Evolutionary conservation across 106 monocot genomes (phyloP).

Genomic region (Xerophyta viscosa): DNA sequence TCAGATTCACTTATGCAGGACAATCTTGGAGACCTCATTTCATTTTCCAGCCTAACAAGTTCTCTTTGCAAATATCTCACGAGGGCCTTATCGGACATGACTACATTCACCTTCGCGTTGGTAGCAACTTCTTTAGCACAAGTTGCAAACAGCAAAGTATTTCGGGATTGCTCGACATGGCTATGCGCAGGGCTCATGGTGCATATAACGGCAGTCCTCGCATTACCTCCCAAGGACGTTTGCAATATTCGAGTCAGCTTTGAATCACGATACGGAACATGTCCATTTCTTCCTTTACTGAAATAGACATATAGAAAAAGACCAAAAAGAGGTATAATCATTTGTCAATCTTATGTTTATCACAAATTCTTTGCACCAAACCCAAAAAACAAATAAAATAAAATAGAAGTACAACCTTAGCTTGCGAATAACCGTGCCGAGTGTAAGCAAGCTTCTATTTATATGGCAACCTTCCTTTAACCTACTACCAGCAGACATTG

Average conservation of each 20-base stretch:
- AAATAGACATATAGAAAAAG: too few relatives aligned
- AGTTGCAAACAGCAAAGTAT: constrained; percentile 61
- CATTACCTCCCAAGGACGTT: constrained; percentile 57
- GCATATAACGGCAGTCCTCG: constrained; percentile 68
- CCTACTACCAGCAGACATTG: too few relatives aligned
- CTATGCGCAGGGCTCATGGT: constrained; percentile 73
- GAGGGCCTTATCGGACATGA: constrained; percentile 90
- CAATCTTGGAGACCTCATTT: constrained; percentile 44
- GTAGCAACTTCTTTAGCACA: constrained; percentile 66
- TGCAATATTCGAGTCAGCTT: constrained; percentile 78
- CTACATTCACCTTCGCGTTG: constrained; percentile 56
- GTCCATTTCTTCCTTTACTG: constrained; percentile 61
- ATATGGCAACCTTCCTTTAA: too few relatives aligned
- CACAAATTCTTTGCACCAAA: too few relatives aligned
- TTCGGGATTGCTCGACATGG: constrained; percentile 64
- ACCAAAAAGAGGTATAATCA: too few relatives aligned
- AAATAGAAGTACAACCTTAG: too few relatives aligned
- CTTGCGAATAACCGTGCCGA: too few relatives aligned
- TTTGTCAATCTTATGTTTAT: too few relatives aligned
- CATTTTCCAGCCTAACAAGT: constrained; percentile 68
- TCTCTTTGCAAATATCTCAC: constrained; percentile 82
- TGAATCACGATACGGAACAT: constrained; percentile 71
- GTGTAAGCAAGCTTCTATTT: too few relatives aligned
- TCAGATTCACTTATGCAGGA: constrained; percentile 27
- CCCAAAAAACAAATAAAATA: too few relatives aligned